These are phyloP conservation scores for Metarhizium robertsii DNA, from an alignment of 2,329 filamentous ascomycete genomes.

Conservation along the genomic window DNA sequence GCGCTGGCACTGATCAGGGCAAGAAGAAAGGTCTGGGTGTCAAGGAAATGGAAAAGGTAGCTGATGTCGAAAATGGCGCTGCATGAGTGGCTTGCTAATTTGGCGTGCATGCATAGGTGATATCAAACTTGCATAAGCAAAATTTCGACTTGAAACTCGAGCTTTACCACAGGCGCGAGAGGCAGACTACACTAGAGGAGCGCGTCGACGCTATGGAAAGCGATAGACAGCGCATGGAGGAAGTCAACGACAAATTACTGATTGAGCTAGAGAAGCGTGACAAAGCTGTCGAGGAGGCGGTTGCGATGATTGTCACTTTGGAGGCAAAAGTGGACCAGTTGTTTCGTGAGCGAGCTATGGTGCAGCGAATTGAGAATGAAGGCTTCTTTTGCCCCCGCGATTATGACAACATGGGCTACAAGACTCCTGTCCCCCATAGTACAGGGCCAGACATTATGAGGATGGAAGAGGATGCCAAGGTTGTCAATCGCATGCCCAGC, in stretches of 20 bases:
- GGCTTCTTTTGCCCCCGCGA: conserved; percentile 23
- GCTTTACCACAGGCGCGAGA: conserved; percentile 58
- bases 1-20: conserved; percentile 26
- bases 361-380: conserved; percentile 38
- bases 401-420: conserved; percentile 19
- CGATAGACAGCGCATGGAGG: conserved; percentile 43
- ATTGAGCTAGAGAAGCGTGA: conserved; percentile 58
- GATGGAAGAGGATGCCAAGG: conserved; percentile 23
- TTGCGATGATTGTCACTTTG: conserved; percentile 57
- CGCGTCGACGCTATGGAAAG: conserved; percentile 44
- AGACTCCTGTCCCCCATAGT: conserved; percentile 12
- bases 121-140: conserved; percentile 63
- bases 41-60: conserved; percentile 59
- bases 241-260: conserved; percentile 49
- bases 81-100: background rate
- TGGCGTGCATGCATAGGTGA: conserved; percentile 33
- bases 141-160: conserved; percentile 72
- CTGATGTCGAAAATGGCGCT: conserved; percentile 8
- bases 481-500: conserved; percentile 51
- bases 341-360: conserved; percentile 42
- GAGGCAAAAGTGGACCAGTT: conserved; percentile 51
- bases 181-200: conserved; percentile 50
- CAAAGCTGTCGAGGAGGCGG: conserved; percentile 61
- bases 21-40: conserved; percentile 49
- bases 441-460: conserved; percentile 10